Base-by-base conservation (phyloP, 352 stramenopile genomes). In the Phytophthora constricta region DNA sequence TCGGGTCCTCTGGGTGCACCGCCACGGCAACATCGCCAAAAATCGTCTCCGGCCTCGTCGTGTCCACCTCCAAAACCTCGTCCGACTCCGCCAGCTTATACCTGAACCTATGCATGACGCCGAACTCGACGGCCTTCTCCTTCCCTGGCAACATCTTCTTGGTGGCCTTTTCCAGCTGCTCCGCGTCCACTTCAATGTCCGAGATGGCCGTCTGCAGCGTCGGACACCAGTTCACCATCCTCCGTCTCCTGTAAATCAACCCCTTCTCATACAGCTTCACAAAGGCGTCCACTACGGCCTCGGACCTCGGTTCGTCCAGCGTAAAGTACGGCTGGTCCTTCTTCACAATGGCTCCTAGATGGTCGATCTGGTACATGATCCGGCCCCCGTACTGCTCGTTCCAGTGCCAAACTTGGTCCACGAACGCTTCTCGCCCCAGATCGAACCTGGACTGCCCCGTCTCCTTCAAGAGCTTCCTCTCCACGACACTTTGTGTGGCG, bases 181-280 rank as follows among this genome's bases (percentile, higher is more conserved):
- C 87, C 17, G 96, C 87, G 77, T 99, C 98, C 26, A 99, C 98
- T 86, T 99, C 97, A 76, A 99, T 98, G 69, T 98, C 94, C 1
- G 90, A 97, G 64, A 98, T 97, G 23, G 95, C 95, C 3, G 92
- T 98, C 72, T 99, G 98, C 7, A 99, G 79, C 34, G 95, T 93
- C 48, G 87, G 87, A 62, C 88, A 95, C 98, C 98, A 99, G 83
- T 99, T 99, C 49, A 99, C 97, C 76, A 99, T 94, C 51, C 98
- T 84, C 14, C 93, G 95, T 28, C 97, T 91, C 13, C 98, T 74
- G 69, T 99, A 99, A 25, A 99, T 83, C 20, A 99, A 79, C 47
- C 98, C 98, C 51, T 97, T 92, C 51, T 99, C 97, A 74, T 99
- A 86, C 45, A 99, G 97, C 53, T 82, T 69, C 13, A 93, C 77